These are phyloP conservation scores for Xylariaceae sp. DNA, from an alignment of 2,329 filamentous ascomycete species.

Conservation along the genomic window DNA sequence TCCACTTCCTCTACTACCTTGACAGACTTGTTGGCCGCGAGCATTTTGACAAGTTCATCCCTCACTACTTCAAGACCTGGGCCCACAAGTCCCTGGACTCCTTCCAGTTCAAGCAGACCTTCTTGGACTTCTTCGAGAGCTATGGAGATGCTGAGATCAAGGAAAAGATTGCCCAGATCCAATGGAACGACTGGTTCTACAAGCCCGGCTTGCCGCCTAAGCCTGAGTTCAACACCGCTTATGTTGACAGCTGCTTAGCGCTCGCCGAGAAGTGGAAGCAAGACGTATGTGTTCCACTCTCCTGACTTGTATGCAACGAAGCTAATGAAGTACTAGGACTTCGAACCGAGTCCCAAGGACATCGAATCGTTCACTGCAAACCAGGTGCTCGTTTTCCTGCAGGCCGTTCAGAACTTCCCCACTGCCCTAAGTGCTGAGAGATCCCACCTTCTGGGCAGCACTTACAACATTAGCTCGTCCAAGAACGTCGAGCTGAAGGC, in stretches of 20 bases:
- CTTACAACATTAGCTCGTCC: slow-evolving; percentile 68
- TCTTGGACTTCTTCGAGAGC: slow-evolving; percentile 74
- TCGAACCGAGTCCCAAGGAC: slow-evolving; percentile 63
- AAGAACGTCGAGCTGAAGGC: slow-evolving; percentile 82
- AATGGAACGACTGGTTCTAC: slow-evolving; percentile 91
- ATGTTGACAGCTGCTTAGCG: slow-evolving; percentile 79
- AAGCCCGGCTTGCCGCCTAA: slow-evolving; percentile 83
- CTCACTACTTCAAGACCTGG: slow-evolving; percentile 86
- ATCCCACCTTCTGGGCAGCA: slow-evolving; percentile 65
- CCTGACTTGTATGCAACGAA: slow-evolving; percentile 10
- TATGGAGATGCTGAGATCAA: slow-evolving; percentile 57
- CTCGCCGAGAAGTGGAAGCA: slow-evolving; percentile 78
- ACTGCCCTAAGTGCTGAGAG: slow-evolving; percentile 58
- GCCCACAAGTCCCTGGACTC: slow-evolving; percentile 83
- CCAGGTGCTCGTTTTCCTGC: slow-evolving; percentile 87
- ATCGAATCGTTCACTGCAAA: slow-evolving; percentile 73
- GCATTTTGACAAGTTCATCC: slow-evolving; percentile 94
- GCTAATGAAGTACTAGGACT: slow-evolving; percentile 38
- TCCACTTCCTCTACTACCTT: slow-evolving; percentile 86
- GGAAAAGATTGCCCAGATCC: slow-evolving; percentile 64
- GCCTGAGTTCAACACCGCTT: slow-evolving; percentile 81
- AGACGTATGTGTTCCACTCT: slow-evolving; percentile 37
- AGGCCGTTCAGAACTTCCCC: slow-evolving; percentile 65
- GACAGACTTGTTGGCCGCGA: slow-evolving; percentile 77
- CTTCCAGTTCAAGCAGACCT: slow-evolving; percentile 86